Base-by-base conservation (phyloP, 2,329 filamentous ascomycete genomes). In the Neonectria magnoliae region DNA sequence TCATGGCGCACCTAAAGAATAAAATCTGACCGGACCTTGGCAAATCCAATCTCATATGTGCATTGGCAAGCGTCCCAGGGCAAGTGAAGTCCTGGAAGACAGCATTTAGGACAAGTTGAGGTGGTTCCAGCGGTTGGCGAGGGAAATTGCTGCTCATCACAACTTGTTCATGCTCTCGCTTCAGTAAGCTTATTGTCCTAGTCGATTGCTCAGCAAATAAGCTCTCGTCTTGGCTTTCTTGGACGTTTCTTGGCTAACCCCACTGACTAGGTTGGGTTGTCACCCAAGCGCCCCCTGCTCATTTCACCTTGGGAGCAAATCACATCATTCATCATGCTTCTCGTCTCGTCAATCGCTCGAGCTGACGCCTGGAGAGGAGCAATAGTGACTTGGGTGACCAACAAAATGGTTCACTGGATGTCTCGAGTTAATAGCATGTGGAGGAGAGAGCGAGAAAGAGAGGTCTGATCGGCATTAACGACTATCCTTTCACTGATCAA, bases 251-350 rank as follows among this genome's bases (percentile, higher is more conserved):
- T 50, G 52, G 55, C 64, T 14, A 29, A 53, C 57, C 48, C 56
- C 60, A 52, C 45, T 54, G 60, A 38, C 54, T 60, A 54, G 56
- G 14, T 44, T 53, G 45, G 47, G 54, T 62, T 36, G 53, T 44
- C 42, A 44, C 25, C 25, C 13, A 41, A 38, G 31, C 45, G 54
- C 47, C 60, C 54, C 64, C 56, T 57, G 48, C 57, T 68, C 55
- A 60, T 61, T 51, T 47, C 13, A 44, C 13, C 31, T 50, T 36
- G 57, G 33, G 29, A 44, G 57, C 41, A 54, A 59, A 45, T 45
- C 45, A 62, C 45, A 38, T 41, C 38, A 57, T 33, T 20, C 25
- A 57, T 25, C 16, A 22, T 20, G 54, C n/a, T 22, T 25, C 51
- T 41, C 9, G n/a, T 41, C 14, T 41, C 51, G 33, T 31, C 53